Percentiles rank a stretch among this genome's conserved stretches.
Evolutionary conservation across 2,329 filamentous ascomycete species (phyloP).

Genomic region (Curvularia eragrostidis): DNA sequence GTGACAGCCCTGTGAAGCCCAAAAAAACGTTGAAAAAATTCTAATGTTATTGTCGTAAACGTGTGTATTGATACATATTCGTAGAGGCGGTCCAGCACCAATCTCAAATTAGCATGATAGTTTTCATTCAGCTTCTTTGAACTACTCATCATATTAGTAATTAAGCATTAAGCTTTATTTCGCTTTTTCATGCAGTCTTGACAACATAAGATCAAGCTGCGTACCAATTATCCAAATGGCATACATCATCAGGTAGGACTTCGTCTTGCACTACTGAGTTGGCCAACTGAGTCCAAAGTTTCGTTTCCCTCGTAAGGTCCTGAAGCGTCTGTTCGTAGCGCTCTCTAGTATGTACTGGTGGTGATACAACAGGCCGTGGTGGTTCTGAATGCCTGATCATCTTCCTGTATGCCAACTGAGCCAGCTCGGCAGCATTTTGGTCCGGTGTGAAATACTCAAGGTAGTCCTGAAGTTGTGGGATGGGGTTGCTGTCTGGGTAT

Average conservation of each 20-base stretch:
- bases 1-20: slow-evolving; percentile 12
- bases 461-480: slow-evolving; percentile 36
- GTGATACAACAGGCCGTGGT: slow-evolving; percentile 8
- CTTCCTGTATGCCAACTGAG: slow-evolving; percentile 29
- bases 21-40: background rate
- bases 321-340: background rate
- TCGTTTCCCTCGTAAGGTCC: background rate
- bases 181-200: background rate
- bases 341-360: slow-evolving; percentile 27
- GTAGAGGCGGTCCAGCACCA: background rate
- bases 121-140: background rate
- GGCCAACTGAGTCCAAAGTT: slow-evolving; percentile 1
- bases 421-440: slow-evolving; percentile 29
- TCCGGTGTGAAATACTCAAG: slow-evolving; percentile 36
- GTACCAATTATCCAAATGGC: background rate
- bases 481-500: slow-evolving; percentile 32
- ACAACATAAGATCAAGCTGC: background rate
- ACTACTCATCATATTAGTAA: background rate
- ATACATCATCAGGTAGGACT: background rate
- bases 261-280: slow-evolving; percentile 3
- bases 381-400: slow-evolving; percentile 19
- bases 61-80: background rate
- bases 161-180: slow-evolving; percentile 5
- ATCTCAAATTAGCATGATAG: background rate
- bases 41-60: background rate